Evolutionary conservation across 441 rosid genomes (phyloP).

Genomic region (Croton laevigatus): DNA sequence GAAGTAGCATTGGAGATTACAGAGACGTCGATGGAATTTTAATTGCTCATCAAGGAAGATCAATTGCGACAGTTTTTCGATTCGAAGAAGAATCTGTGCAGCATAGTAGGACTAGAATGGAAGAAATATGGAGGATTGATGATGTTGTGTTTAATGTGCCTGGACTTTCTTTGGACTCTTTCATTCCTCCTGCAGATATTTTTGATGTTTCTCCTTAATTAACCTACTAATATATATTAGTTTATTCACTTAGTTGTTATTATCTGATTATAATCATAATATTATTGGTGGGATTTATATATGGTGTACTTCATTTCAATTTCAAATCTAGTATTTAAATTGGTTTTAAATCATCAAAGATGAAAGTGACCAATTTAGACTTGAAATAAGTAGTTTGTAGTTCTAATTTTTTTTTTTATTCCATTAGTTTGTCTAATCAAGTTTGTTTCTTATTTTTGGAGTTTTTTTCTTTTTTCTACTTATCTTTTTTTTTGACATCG

Average conservation of each 20-base stretch:
- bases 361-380: background rate
- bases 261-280: constrained; percentile 18
- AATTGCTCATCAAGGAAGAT: constrained; percentile 78
- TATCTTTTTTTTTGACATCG: too few species aligned
- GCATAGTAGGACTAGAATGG: constrained; percentile 79
- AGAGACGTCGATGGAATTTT: constrained; percentile 82
- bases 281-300: constrained; percentile 26
- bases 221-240: background rate
- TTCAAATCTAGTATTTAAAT: background rate
- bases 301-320: constrained; percentile 22
- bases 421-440: too few species aligned
- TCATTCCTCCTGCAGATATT: constrained; percentile 91
- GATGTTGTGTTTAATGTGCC: constrained; percentile 89
- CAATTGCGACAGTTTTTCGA: constrained; percentile 80
- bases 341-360: background rate
- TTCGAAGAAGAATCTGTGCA: constrained; percentile 75
- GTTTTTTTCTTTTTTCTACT: too few species aligned
- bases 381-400: too few species aligned
- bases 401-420: too few species aligned
- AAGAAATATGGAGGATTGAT: constrained; percentile 85
- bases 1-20: constrained; percentile 79
- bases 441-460: too few species aligned
- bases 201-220: constrained; percentile 37
- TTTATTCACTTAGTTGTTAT: background rate
- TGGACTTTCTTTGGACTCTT: constrained; percentile 71